Evolutionary conservation across 2,329 filamentous ascomycete genomes (phyloP).

Genomic region (Pyrenophora seminiperda): DNA sequence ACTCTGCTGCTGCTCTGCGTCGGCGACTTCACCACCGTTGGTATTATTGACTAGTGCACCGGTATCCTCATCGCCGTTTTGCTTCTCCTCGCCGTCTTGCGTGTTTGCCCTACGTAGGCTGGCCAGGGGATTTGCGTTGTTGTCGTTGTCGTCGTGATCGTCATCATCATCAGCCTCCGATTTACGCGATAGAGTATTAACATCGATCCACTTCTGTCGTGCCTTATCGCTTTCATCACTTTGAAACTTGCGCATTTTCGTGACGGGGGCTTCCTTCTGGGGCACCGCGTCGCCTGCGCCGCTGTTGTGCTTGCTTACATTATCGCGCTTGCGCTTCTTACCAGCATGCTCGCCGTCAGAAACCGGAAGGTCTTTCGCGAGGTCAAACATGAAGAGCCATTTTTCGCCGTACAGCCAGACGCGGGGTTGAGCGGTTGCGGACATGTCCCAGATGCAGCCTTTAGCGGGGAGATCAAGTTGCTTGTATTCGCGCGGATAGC

Average conservation of each 20-base stretch:
- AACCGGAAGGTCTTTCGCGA: constrained; percentile 68
- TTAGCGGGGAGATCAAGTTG: constrained; percentile 79
- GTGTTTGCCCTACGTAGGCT: constrained; percentile 33
- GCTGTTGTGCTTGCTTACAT: constrained; percentile 44
- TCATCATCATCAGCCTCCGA: constrained; percentile 30
- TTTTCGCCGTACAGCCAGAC: constrained; percentile 86
- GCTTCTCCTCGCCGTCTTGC: constrained; percentile 23
- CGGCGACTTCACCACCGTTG: constrained; percentile 22
- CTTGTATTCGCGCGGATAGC: constrained; percentile 74
- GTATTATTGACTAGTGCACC: too few species aligned
- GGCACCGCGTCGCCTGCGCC: constrained; percentile 63
- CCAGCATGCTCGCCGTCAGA: constrained; percentile 21
- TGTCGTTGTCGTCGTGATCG: constrained; percentile 39
- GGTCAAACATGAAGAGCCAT: constrained; percentile 92
- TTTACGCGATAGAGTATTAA: constrained; percentile 36
- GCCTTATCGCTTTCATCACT: constrained; percentile 45
- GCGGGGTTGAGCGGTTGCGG: constrained; percentile 55
- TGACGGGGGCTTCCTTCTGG: constrained; percentile 53
- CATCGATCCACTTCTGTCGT: constrained; percentile 34
- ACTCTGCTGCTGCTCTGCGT: constrained; percentile 24
- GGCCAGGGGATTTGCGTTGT: constrained; percentile 32
- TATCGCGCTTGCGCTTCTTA: constrained; percentile 41
- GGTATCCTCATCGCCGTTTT: constrained; percentile 22
- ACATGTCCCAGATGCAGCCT: constrained; percentile 81
- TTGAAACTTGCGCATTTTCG: constrained; percentile 56